These are phyloP conservation scores for Fusarium proliferatum DNA, from an alignment of 2,329 filamentous ascomycete genomes.

Conservation along the genomic window DNA sequence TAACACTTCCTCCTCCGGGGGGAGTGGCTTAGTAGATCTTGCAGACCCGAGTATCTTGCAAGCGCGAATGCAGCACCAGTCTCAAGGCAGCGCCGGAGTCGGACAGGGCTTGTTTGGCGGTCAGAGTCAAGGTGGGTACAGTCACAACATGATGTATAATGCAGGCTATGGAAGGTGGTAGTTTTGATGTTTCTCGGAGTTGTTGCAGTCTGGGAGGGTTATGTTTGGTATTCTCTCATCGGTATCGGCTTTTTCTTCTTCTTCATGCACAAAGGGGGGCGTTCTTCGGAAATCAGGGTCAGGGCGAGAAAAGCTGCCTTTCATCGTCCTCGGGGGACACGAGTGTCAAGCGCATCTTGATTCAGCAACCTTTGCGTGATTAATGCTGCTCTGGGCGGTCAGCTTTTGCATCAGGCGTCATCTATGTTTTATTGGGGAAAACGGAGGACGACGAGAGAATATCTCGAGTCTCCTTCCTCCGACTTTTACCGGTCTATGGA, in stretches of 20 bases:
- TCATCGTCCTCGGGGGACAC: slow-evolving; percentile 44
- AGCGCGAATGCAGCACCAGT: slow-evolving; percentile 92
- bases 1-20: slow-evolving; percentile 99
- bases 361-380: slow-evolving; percentile 49
- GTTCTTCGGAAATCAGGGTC: slow-evolving; percentile 46
- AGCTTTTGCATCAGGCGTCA: slow-evolving; percentile 48
- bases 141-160: slow-evolving; percentile 85
- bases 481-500: slow-evolving; percentile 37
- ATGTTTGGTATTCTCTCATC: slow-evolving; percentile 42
- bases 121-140: slow-evolving; percentile 95
- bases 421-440: slow-evolving; percentile 45
- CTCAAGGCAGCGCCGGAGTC: slow-evolving; percentile 83
- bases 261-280: slow-evolving; percentile 41
- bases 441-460: slow-evolving; percentile 35
- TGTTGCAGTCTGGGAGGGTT: slow-evolving; percentile 27
- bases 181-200: slow-evolving; percentile 38
- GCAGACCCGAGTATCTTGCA: slow-evolving; percentile 99
- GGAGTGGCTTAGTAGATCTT: slow-evolving; percentile 99
- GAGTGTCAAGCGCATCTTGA: slow-evolving; percentile 47
- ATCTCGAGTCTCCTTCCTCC: slow-evolving; percentile 35
- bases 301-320: slow-evolving; percentile 32
- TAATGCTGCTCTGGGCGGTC: slow-evolving; percentile 44
- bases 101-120: slow-evolving; percentile 91
- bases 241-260: slow-evolving; percentile 33
- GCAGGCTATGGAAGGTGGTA: slow-evolving; percentile 77